phyloP scores from a whole-genome alignment of 345 rosid species.

The Camelina neglecta region DNA sequence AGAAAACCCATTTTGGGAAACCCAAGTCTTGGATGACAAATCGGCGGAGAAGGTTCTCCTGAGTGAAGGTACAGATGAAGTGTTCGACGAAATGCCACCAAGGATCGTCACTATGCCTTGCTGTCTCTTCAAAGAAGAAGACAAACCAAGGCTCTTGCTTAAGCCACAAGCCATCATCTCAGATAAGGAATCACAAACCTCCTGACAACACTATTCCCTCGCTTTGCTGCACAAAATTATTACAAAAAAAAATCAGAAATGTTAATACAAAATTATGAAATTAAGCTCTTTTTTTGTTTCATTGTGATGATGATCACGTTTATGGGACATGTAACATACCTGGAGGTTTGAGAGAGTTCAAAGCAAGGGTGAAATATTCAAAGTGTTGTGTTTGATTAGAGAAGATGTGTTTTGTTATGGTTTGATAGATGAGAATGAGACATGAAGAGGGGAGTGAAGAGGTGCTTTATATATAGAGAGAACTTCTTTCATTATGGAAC shows the following conservation, averaged over 20 bases:
- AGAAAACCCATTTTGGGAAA: conserved; percentile 52
- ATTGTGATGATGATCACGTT: neutral
- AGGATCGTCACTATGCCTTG: conserved; percentile 88
- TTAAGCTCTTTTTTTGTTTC: neutral
- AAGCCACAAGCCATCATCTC: conserved; percentile 56
- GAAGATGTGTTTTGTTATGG: conserved; percentile 29
- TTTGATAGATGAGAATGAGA: conserved; percentile 38
- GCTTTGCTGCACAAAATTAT: conserved; percentile 44
- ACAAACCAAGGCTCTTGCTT: conserved; percentile 52
- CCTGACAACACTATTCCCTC: conserved; percentile 15
- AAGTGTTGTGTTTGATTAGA: conserved; percentile 16
- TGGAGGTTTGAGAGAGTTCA: conserved; percentile 13
- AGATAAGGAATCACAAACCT: neutral
- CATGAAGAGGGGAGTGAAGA: conserved; percentile 34
- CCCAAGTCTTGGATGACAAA: conserved; percentile 83
- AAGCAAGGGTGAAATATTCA: neutral
- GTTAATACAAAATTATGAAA: neutral
- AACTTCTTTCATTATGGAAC: conserved; percentile 49
- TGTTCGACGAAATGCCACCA: conserved; percentile 46
- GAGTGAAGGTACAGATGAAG: conserved; percentile 56
- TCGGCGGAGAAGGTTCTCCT: conserved; percentile 84
- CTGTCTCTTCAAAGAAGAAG: conserved; percentile 55
- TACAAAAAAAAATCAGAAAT: neutral
- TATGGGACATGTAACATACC: conserved; percentile 31
- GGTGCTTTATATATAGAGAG: conserved; percentile 55